Base-by-base conservation (phyloP, 2,329 filamentous ascomycete genomes). In the Penicillium sp. region DNA sequence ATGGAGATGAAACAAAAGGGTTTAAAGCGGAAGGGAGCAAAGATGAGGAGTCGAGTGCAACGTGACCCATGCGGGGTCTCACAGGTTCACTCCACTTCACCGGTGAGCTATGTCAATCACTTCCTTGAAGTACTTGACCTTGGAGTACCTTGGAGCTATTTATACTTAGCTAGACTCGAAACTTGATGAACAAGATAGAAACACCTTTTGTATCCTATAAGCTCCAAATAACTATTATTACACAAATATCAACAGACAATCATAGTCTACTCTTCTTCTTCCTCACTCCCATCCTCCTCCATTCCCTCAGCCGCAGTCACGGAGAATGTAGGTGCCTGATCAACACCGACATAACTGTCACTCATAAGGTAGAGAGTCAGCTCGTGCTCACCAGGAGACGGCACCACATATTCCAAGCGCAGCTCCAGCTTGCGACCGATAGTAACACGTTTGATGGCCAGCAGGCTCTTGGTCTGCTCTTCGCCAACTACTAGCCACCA, bases 401-500 rank as follows among this genome's bases (percentile, higher is more conserved):
- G 89, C 45, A 97, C 87, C 24, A 89, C 89, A 69, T 91, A 95
- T 72, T 97, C 91, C 56, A 98, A 75, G 65, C 83, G 84, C 49
- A 90, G 81, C 64, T 88, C 86, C 62, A 95, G 73, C 66, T 87
- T 84, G 60, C 81, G 81, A 35, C 84, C 87, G 56, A 98, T 86
- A 1, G 91, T 95, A 52, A 98, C 86, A 60, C 92, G 83, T 79
- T 97, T 98, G 76, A 97, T 95, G 2, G 89, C 91, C 50, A 97
- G 77, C 54, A 98, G 76, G 56, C 80, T 91, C 76, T 89, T 92
- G 35, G 87, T 89, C 68, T 83, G 87, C 74, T 96, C 90, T 61
- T 97, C 91, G 27, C 91, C 92, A 29, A 98, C 89, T 18, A 98
- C 89, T 48, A 98, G 75, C 93, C 93, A 98, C 91, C 91, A 98